Evolutionary conservation across 306 rosid species (phyloP), one percentile per base, ranked within the genome.

Genomic region (Ochetophila trinervis): DNA sequence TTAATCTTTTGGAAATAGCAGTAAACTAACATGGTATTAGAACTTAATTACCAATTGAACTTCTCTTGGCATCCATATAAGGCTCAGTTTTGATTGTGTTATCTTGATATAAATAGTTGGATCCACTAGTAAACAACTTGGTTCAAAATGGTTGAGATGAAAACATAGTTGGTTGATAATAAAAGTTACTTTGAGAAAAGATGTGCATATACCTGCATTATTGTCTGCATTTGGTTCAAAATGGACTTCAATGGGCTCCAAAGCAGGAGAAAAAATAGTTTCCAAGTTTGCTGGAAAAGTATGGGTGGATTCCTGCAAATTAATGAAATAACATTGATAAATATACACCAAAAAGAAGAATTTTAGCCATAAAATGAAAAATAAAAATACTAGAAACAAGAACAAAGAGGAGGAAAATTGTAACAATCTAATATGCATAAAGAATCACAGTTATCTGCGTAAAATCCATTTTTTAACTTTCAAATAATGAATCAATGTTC

Each of bases 261-360:
- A 79, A 66, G 86, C 79, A 80, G 95, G 92, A 77, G 97, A 91
- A 79, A 91, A 88, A 57, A 86, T 82, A 20, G 95, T 79, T 72
- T 80, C 91, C 42, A 84, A 50, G 80, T 77, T 79, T 50, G 83
- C 78, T 42, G 83, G 60, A 75, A 71, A 77, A 47, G 69, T 60
- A 49, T 69, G 62, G 68, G 61, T 66, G 61, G 82, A 61, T 34
- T 84, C 97, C 97, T 91, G 85, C 27, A 58, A 70, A 80, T 48
- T 64, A 36, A 74, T 60, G 37, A 27, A 54, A 16, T 23, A 65
- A 47, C 56, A 36, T 59, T 75, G 63, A 30, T 7, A 65, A 40
- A 51, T 58, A 37, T 51, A 27, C 55, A 55, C 42, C 47, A 35
- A 49, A 35, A 49, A 58, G 22, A 17, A 75, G 57, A 57, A 60